Evolutionary conservation across 805 yeast genomes (phyloP), one percentile per base, ranked within the genome.

Genomic region (Yarrowia osloensis): DNA sequence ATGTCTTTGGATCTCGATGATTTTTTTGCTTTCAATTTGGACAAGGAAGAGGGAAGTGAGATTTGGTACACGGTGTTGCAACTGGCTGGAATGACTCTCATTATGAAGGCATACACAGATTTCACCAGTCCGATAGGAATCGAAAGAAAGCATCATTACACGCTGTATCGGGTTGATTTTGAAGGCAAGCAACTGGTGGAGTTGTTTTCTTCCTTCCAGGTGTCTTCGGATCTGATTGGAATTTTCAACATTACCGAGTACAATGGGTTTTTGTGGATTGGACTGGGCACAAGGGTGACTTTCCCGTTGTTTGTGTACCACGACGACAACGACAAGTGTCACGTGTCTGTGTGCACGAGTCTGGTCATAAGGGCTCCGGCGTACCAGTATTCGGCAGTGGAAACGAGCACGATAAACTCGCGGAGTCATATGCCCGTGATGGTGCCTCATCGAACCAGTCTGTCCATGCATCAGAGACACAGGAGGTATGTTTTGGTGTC

Each of bases 111-210:
- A 3, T 50, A 21, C 12, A 50, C 57, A 0, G 57, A 50, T 15
- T 50, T 50, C 40, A 50, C 57, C 15, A n/a, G 24, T 21, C 57
- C 57, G 39, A 50, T 50, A 11, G 57, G 57, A 3, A 21, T 50
- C 3, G 57, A 50, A n/a, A 5, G 57, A 17, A 50, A 33, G 21
- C 57, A 50, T 17, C 40, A 50, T 33, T 50, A 50, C 9, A 50
- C 57, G 5, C 8, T 50, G 3, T 50, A 33, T 8, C 19, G 33
- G 13, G 40, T 50, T 13, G 57, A 50, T 21, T 31, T 31, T 17
- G 57, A 21, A 19, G 21, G 7, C 3, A 31, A 22, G 22, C 9
- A 11, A 13, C 40, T 50, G 0, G 4, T 6, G 5, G 57, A 50
- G 29, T 4, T 50, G 28, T 50, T 31, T 33, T 31, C 40, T 2